Evolutionary conservation across 768 basidiomycete genomes (phyloP).

Genomic region (Kondoa malvinella): DNA sequence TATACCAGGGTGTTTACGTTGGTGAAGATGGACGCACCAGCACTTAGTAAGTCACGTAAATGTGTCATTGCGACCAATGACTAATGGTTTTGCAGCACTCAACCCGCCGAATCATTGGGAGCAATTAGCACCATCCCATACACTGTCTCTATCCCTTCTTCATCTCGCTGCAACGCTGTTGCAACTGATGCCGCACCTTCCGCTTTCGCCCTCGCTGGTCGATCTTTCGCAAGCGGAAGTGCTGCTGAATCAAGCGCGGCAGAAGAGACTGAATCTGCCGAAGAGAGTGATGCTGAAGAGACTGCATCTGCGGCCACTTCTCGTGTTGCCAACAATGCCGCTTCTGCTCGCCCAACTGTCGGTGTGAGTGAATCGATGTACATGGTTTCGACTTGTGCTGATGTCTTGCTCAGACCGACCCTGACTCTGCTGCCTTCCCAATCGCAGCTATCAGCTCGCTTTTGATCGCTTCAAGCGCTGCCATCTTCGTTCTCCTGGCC

Average conservation of each 20-base stretch:
- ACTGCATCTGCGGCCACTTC: no score
- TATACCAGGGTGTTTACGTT: slow-evolving; percentile 39
- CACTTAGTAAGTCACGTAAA: not conserved
- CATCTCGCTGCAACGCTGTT: not conserved
- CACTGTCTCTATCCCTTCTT: not conserved
- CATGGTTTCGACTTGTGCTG: no score
- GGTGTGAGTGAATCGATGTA: no score
- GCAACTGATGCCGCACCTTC: not conserved
- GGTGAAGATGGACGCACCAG: slow-evolving; percentile 29
- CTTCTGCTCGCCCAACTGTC: no score
- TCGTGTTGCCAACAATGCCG: no score
- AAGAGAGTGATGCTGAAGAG: no score
- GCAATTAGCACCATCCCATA: not conserved
- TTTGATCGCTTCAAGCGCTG: no score
- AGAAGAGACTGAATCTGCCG: not conserved
- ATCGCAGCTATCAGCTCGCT: no score
- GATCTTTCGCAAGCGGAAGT: not conserved
- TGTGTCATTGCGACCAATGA: not conserved
- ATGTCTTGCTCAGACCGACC: no score
- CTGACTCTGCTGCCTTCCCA: no score
- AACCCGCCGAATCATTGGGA: not conserved
- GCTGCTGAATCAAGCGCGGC: not conserved
- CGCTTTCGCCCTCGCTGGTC: not conserved
- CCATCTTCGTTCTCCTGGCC: no score
- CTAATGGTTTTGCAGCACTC: not conserved